These are phyloP conservation scores for Tulasnella sp. DNA, from an alignment of 768 basidiomycete species.

Conservation along the genomic window DNA sequence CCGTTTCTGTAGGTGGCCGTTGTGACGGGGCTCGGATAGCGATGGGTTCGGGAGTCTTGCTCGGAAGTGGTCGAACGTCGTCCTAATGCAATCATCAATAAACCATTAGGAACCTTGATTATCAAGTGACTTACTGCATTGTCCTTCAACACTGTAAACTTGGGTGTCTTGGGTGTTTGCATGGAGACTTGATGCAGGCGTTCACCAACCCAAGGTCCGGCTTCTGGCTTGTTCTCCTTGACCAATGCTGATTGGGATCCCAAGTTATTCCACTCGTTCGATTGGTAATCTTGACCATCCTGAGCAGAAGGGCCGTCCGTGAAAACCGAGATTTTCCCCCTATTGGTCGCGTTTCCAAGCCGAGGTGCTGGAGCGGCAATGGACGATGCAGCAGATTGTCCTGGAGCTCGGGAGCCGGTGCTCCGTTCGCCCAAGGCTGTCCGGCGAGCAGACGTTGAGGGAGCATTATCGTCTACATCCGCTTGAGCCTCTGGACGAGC, in stretches of 20 bases:
- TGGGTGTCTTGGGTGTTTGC: conserved; percentile 37
- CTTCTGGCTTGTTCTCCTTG: conserved; percentile 43
- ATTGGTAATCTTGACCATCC: not conserved
- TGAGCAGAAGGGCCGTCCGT: conserved; percentile 31
- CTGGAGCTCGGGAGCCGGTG: conserved; percentile 39
- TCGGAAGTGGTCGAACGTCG: conserved; percentile 5
- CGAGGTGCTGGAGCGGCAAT: conserved; percentile 29
- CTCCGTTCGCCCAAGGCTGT: conserved; percentile 28
- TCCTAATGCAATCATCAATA: conserved; percentile 5
- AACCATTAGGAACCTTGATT: not conserved
- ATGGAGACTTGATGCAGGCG: conserved; percentile 34
- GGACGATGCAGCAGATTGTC: conserved; percentile 38
- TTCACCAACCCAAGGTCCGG: conserved; percentile 42
- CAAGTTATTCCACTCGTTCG: conserved; percentile 41
- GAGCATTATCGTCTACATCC: conserved; percentile 6
- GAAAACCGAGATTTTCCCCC: conserved; percentile 37
- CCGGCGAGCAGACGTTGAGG: conserved; percentile 31
- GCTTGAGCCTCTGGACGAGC: conserved; percentile 34
- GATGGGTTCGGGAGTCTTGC: conserved; percentile 34
- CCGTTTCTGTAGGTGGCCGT: conserved; percentile 37
- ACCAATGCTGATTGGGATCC: conserved; percentile 41
- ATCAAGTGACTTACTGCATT: conserved; percentile 32
- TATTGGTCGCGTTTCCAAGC: conserved; percentile 30
- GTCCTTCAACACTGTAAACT: conserved; percentile 45
- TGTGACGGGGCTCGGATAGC: conserved; percentile 28